Evolutionary conservation across 441 rosid genomes (phyloP).

Genomic region (Aquilaria agallochum): DNA sequence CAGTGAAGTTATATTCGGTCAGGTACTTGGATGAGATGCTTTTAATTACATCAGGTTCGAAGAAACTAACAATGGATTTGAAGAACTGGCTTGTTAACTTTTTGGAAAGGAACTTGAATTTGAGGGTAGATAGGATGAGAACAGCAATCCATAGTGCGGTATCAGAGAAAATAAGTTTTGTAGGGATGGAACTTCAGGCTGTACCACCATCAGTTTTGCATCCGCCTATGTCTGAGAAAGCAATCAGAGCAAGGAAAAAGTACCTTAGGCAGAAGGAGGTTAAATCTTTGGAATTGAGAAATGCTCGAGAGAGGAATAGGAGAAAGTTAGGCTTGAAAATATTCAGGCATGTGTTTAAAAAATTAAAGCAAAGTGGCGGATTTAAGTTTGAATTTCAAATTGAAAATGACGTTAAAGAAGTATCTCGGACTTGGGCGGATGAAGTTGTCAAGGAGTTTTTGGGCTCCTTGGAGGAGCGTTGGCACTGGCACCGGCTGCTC

Average conservation of each 20-base stretch:
- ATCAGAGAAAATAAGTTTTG: conserved; percentile 67
- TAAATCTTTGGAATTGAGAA: conserved; percentile 56
- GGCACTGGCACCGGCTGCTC: conserved; percentile 79
- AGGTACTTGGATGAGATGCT: conserved; percentile 89
- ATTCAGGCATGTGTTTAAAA: conserved; percentile 64
- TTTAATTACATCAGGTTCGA: conserved; percentile 71
- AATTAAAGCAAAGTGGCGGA: conserved; percentile 46
- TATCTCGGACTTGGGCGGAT: conserved; percentile 68
- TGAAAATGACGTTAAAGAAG: conserved; percentile 56
- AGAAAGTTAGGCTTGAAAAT: conserved; percentile 71
- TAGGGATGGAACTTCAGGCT: conserved; percentile 87
- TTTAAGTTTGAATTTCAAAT: conserved; percentile 49
- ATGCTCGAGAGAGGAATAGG: conserved; percentile 76
- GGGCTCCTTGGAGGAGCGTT: conserved; percentile 65
- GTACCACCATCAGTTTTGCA: conserved; percentile 80
- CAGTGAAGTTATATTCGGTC: conserved; percentile 56
- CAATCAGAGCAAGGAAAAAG: conserved; percentile 77
- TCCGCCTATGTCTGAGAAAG: conserved; percentile 81
- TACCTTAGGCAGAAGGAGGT: conserved; percentile 86
- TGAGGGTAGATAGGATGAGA: conserved; percentile 56
- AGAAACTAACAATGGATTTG: conserved; percentile 54
- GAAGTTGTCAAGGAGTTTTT: conserved; percentile 65
- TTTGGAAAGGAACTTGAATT: conserved; percentile 51
- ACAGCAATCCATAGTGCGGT: conserved; percentile 73
- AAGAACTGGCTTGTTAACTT: conserved; percentile 44